Evolutionary conservation across 345 rosid species (phyloP), one percentile per base, ranked within the genome.

Genomic region (Boechera retrofracta): DNA sequence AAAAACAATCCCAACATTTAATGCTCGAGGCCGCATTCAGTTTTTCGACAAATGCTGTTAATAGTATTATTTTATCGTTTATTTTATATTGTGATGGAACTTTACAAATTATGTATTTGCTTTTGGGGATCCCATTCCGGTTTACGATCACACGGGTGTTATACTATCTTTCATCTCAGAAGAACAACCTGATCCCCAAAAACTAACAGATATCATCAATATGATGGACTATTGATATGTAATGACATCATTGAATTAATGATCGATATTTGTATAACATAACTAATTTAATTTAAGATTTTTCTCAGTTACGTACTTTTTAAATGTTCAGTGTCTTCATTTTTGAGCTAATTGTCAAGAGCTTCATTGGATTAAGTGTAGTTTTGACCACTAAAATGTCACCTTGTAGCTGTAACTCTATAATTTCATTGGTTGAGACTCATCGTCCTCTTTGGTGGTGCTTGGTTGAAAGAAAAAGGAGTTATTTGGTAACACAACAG

Each of bases 401-500:
- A 36, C 60, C 41, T 58, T 49, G 62, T 35, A 59, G 79, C 69
- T 75, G 68, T 75, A 68, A 68, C 18, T 49, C 32, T 49, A 52
- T 21, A 60, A 51, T 56, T 51, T 7, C n/a, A 48, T 59, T 38
- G 32, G 79, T 51, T 67, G 49, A 66, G 72, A 65, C 49, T 36
- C 78, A 35, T 65, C 55, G 29, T 67, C 60, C 36, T 4, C 16
- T 16, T 16, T 16, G 16, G 24, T 21, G 24, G 24, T 21, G 36
- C 75, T 33, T 68, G 55, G 63, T 52, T 39, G 74, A 42, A 69
- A 61, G 64, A 55, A 57, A 75, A 71, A 54, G 28, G 58, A 44
- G 58, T 10, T 45, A 62, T 69, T 53, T 55, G 80, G 71, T 70
- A 70, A 70, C 71, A 77, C 44, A 63, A 70, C 3, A 71, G 53